phyloP scores from a whole-genome alignment of 345 rosid species.

The Melastoma malabathricum region DNA sequence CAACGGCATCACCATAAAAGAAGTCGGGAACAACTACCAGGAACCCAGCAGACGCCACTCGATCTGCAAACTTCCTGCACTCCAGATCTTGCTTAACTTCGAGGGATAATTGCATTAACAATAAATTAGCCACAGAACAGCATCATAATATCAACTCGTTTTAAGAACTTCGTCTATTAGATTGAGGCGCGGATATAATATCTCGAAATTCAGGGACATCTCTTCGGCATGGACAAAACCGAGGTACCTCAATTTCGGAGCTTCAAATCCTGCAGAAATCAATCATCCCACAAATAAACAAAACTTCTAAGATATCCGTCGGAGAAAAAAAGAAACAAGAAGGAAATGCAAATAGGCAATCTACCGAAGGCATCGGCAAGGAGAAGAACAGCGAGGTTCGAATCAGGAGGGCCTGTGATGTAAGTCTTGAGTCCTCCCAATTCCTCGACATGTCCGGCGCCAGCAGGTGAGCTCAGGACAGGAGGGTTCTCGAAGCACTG shows the following conservation, averaged over 20 bases:
- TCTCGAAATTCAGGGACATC: background rate
- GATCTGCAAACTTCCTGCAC: conserved; percentile 28
- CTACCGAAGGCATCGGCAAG: conserved; percentile 47
- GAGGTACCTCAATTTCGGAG: conserved; percentile 31
- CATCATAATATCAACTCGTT: no score
- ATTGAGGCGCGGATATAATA: no score
- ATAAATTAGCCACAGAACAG: no score
- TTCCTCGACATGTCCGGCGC: conserved; percentile 46
- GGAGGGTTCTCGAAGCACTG: conserved; percentile 81
- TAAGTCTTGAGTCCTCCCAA: conserved; percentile 54
- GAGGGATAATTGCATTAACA: no score
- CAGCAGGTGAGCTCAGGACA: conserved; percentile 26
- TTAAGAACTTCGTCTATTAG: no score
- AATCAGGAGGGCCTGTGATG: conserved; percentile 44
- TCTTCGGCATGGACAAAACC: background rate
- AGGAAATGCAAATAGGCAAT: background rate
- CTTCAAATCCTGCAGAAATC: conserved; percentile 28
- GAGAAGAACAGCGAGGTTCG: conserved; percentile 50
- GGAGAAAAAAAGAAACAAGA: conserved; percentile 11
- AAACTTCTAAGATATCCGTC: background rate
- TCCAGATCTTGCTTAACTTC: background rate
- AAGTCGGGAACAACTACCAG: conserved; percentile 20
- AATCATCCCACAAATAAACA: conserved; percentile 2
- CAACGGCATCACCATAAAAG: conserved; percentile 8
- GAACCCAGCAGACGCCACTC: conserved; percentile 24